Percentiles rank a stretch among this genome's conserved stretches.
Evolutionary conservation across 140 eudicot species (phyloP).

Genomic region (Ambrosia hybrid): DNA sequence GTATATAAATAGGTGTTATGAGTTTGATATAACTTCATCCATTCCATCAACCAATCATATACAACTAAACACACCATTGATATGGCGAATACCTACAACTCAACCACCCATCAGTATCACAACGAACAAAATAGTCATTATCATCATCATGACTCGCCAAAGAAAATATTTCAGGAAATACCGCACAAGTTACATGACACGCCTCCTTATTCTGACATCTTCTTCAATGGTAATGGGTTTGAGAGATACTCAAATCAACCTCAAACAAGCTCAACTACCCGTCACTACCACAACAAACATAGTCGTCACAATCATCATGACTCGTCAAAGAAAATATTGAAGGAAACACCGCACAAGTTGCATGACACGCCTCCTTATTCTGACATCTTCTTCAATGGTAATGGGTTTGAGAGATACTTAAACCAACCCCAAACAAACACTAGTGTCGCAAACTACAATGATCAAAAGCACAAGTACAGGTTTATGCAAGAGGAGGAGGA

Average conservation of each 20-base stretch:
- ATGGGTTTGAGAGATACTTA: conserved; percentile 14
- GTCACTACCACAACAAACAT: too few species aligned
- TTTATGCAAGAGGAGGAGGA: background rate
- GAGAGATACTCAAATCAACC: too few species aligned
- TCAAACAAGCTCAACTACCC: too few species aligned
- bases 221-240: background rate
- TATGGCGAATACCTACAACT: conserved; percentile 16
- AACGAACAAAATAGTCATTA: background rate
- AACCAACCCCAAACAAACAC: conserved; percentile 22
- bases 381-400: conserved; percentile 18
- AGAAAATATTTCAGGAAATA: background rate
- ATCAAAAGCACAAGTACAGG: conserved; percentile 3
- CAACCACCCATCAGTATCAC: conserved; percentile 1
- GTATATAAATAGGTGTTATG: conserved; percentile 18
- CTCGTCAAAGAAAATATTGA: background rate
- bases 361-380: conserved; percentile 31
- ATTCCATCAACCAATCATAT: background rate
- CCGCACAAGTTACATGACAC: conserved; percentile 33
- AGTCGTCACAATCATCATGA: too few species aligned
- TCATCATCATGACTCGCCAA: conserved; percentile 13
- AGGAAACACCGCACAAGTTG: conserved; percentile 19
- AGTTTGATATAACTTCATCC: background rate
- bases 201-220: conserved; percentile 37
- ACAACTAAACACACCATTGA: conserved; percentile 10
- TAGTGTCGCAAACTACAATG: conserved; percentile 5